Evolutionary conservation across 2,329 filamentous ascomycete genomes (phyloP).

Genomic region (Paraconiothyrium sp.): DNA sequence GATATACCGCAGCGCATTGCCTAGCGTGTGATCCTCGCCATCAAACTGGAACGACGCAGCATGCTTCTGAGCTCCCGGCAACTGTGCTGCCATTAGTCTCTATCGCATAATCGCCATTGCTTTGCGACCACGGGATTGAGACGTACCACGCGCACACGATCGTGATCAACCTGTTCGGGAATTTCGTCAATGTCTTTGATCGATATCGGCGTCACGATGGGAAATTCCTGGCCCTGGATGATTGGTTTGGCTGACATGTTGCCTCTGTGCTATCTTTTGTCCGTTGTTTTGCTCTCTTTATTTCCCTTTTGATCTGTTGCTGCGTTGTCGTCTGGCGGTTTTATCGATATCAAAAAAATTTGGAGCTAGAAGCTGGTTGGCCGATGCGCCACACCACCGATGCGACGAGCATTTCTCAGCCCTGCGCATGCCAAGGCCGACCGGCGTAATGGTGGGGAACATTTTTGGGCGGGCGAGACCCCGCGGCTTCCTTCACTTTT

Average conservation of each 20-base stretch:
- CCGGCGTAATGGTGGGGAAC: constrained; percentile 33
- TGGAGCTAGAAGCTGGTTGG: constrained; percentile 35
- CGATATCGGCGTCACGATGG: constrained; percentile 37
- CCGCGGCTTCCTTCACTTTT: constrained; percentile 32
- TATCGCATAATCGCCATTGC: background rate
- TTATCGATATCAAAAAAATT: constrained; percentile 38
- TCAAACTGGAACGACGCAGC: constrained; percentile 96
- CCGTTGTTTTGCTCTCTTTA: background rate
- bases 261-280: constrained; percentile 10
- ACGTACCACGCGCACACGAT: constrained; percentile 57
- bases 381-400: constrained; percentile 17
- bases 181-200: constrained; percentile 40
- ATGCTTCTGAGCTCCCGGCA: constrained; percentile 83
- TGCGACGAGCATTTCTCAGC: constrained; percentile 34
- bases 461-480: constrained; percentile 16
- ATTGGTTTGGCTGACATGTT: constrained; percentile 35
- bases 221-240: constrained; percentile 22
- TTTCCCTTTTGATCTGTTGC: background rate
- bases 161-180: constrained; percentile 46
- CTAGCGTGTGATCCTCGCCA: constrained; percentile 92
- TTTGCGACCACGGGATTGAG: background rate
- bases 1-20: constrained; percentile 91
- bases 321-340: background rate
- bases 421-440: constrained; percentile 33
- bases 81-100: constrained; percentile 57